Conservation (phyloP, 805 yeast species). For the Wickerhamiella qilinensis region DNA sequence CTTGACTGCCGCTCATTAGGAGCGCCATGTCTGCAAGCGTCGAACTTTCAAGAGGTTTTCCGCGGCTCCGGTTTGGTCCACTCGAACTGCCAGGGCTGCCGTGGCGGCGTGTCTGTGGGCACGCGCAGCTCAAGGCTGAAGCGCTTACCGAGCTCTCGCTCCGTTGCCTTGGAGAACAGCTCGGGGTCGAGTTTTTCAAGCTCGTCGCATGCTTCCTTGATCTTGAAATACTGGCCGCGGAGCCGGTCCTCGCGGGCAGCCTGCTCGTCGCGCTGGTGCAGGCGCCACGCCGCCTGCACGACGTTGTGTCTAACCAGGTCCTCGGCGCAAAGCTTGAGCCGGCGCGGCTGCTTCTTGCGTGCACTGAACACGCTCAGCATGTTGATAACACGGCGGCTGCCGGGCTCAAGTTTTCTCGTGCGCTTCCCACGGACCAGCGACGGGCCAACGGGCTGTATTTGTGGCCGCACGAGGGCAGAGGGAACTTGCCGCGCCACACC, state of each 20-base stretch:
- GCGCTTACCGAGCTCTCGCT: constrained; percentile 36
- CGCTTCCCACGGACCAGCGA: constrained; percentile 32
- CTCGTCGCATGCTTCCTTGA: constrained; percentile 57
- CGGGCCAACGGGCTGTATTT: neutral
- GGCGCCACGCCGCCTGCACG: constrained; percentile 69
- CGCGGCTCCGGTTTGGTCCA: constrained; percentile 17
- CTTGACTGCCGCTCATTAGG: too few relatives aligned
- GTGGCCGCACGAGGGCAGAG: too few relatives aligned
- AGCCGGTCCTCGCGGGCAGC: constrained; percentile 22
- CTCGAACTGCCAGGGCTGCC: constrained; percentile 53
- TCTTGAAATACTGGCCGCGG: constrained; percentile 44
- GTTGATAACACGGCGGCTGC: constrained; percentile 31
- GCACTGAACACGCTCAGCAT: constrained; percentile 76
- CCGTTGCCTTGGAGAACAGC: constrained; percentile 48
- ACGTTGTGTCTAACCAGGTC: constrained; percentile 75
- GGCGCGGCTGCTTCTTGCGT: constrained; percentile 71
- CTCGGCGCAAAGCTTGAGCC: constrained; percentile 58
- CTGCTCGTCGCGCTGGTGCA: constrained; percentile 38
- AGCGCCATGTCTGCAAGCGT: too few relatives aligned
- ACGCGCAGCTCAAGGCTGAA: constrained; percentile 74
- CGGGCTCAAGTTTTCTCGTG: constrained; percentile 30
- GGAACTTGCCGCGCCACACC: too few relatives aligned
- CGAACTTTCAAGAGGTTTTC: too few relatives aligned
- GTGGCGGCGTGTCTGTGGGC: constrained; percentile 84
- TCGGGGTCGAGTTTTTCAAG: constrained; percentile 30